phyloP scores from a whole-genome alignment of 345 rosid genomes.

The Euphorbia peplus region DNA sequence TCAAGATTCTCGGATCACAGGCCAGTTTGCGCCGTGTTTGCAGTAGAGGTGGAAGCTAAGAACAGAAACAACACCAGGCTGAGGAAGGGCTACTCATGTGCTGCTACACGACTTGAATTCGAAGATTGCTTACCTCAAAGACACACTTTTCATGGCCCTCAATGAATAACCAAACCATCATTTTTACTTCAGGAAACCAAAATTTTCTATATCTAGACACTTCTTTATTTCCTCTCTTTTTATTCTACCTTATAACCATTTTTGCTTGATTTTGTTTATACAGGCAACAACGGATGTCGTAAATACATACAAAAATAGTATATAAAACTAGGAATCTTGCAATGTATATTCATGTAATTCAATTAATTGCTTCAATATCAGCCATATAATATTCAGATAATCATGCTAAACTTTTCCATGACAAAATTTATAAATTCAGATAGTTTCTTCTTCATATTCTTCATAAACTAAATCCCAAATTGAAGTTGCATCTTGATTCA shows the following conservation, averaged over 20 bases:
- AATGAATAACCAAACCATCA: constrained; percentile 3
- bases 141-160: constrained; percentile 57
- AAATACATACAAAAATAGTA: neutral
- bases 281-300: neutral
- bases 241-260: neutral
- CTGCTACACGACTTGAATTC: constrained; percentile 39
- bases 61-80: constrained; percentile 40
- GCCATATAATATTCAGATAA: neutral
- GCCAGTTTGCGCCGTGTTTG: constrained; percentile 80
- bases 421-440: too few relatives aligned
- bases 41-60: constrained; percentile 56
- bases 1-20: constrained; percentile 93
- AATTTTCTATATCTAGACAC: neutral
- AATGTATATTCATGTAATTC: constrained; percentile 1
- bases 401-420: neutral
- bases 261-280: neutral
- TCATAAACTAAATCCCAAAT: constrained; percentile 39
- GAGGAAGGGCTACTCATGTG: constrained; percentile 70
- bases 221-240: neutral
- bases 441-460: neutral
- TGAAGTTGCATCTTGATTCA: constrained; percentile 23
- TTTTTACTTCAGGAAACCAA: too few relatives aligned
- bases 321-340: neutral
- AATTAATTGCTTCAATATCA: neutral
- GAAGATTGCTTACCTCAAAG: constrained; percentile 61